Evolutionary conservation across 352 stramenopile species (phyloP).

Genomic region (Pythium myriotylum): DNA sequence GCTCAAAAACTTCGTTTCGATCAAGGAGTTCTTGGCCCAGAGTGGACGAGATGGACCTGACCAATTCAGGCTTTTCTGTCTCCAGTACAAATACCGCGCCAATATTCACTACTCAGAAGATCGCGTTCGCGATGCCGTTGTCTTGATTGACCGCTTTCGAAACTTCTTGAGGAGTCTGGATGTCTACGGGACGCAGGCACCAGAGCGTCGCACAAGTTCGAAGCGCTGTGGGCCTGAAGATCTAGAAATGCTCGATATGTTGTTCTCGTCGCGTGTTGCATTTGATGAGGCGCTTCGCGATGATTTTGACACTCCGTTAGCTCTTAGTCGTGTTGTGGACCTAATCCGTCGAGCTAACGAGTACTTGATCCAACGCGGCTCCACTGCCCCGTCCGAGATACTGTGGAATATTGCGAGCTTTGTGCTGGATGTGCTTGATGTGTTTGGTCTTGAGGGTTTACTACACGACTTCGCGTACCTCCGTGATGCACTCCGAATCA

Average conservation of each 20-base stretch:
- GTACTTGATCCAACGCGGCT: slow-evolving; percentile 50
- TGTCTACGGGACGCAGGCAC: slow-evolving; percentile 36
- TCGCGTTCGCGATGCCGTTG: slow-evolving; percentile 67
- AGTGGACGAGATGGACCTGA: slow-evolving; percentile 46
- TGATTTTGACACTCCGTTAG: slow-evolving; percentile 90
- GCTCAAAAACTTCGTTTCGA: slow-evolving; percentile 99
- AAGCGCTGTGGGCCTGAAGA: slow-evolving; percentile 65
- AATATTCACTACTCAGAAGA: slow-evolving; percentile 83
- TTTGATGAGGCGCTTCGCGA: slow-evolving; percentile 72
- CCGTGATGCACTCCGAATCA: slow-evolving; percentile 24
- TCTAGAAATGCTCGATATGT: slow-evolving; percentile 47
- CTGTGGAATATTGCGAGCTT: slow-evolving; percentile 56
- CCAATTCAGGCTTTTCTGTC: slow-evolving; percentile 89
- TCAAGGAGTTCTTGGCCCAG: slow-evolving; percentile 82
- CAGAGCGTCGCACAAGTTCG: slow-evolving; percentile 17
- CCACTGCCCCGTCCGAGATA: slow-evolving; percentile 53
- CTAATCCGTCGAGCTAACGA: slow-evolving; percentile 66
- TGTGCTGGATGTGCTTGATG: slow-evolving; percentile 66
- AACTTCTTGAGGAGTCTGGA: slow-evolving; percentile 68
- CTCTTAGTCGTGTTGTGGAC: slow-evolving; percentile 66
- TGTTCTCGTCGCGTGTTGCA: slow-evolving; percentile 54
- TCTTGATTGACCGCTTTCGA: slow-evolving; percentile 50
- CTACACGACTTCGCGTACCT: slow-evolving; percentile 57
- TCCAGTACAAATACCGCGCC: slow-evolving; percentile 87
- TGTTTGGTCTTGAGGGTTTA: slow-evolving; percentile 68